Percentiles rank a stretch among this genome's conserved stretches.
phyloP scores from a whole-genome alignment of 2,329 filamentous ascomycete species.

The Fonsecaea pugnacius region DNA sequence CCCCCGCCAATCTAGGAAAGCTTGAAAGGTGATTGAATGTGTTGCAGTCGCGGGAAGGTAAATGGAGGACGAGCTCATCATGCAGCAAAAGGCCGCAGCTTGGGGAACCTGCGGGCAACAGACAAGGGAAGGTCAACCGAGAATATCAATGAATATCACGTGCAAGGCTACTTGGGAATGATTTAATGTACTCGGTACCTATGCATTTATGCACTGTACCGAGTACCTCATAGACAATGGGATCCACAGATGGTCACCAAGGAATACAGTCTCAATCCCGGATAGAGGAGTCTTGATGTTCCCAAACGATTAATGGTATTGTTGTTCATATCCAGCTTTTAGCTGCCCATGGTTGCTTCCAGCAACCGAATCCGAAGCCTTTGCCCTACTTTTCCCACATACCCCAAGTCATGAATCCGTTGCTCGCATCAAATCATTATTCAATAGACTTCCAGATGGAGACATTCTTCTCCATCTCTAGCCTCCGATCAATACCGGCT shows the following conservation, averaged over 20 bases:
- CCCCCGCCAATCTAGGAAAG: slow-evolving; percentile 6
- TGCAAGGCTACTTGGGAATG: too few species aligned
- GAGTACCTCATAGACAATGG: neutral
- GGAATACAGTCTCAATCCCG: neutral
- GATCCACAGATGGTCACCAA: neutral
- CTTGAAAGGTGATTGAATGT: neutral
- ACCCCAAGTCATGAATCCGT: slow-evolving; percentile 10
- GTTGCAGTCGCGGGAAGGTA: slow-evolving; percentile 6
- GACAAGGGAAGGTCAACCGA: slow-evolving; percentile 25
- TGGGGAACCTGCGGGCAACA: neutral
- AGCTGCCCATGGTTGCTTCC: neutral
- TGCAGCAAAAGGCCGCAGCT: slow-evolving; percentile 31
- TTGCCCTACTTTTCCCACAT: neutral
- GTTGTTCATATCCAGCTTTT: neutral
- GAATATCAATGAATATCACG: slow-evolving; percentile 7
- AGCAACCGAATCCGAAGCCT: neutral
- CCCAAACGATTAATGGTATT: neutral
- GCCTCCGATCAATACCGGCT: slow-evolving; percentile 58
- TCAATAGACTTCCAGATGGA: slow-evolving; percentile 53
- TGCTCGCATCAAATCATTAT: slow-evolving; percentile 18
- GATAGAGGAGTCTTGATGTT: neutral
- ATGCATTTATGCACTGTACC: too few species aligned
- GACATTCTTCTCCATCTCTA: slow-evolving; percentile 54
- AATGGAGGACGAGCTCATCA: slow-evolving; percentile 11
- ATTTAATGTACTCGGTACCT: too few species aligned